Conservation (phyloP, 441 rosid genomes). For the Adansonia grandidieri region DNA sequence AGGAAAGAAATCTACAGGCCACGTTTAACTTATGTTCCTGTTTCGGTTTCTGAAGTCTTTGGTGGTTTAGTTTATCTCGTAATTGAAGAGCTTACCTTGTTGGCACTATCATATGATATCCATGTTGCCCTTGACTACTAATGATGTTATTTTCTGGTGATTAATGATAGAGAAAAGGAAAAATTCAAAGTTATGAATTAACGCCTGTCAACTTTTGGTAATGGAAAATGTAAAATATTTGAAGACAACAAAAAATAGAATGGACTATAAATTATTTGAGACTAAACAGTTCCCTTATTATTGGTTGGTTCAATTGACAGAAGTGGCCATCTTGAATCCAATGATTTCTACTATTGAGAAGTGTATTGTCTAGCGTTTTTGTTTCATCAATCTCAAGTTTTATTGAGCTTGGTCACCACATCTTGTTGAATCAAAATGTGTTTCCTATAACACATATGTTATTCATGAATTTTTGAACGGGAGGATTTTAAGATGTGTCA, state of each 20-base stretch:
- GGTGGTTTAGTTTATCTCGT: background rate
- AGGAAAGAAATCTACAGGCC: background rate
- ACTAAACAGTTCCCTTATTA: background rate
- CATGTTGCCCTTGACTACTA: slow-evolving; percentile 3
- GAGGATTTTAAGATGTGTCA: background rate
- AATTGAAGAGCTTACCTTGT: background rate
- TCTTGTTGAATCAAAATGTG: background rate
- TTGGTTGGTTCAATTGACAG: background rate
- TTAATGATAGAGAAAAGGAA: background rate
- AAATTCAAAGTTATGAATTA: background rate
- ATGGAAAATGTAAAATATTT: background rate
- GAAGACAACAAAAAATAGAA: background rate
- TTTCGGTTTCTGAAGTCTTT: background rate
- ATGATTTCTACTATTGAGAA: background rate
- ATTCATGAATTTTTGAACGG: slow-evolving; percentile 8
- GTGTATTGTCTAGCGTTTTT: background rate
- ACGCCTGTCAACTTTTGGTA: background rate
- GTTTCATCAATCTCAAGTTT: background rate
- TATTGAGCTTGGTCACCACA: background rate
- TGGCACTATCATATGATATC: background rate
- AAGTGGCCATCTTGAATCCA: background rate
- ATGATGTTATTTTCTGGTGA: background rate
- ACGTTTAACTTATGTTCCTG: background rate
- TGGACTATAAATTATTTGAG: background rate
- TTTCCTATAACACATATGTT: background rate